These are phyloP conservation scores for Camellia oleifera DNA, from an alignment of 179 eudicot species.

Conservation along the genomic window DNA sequence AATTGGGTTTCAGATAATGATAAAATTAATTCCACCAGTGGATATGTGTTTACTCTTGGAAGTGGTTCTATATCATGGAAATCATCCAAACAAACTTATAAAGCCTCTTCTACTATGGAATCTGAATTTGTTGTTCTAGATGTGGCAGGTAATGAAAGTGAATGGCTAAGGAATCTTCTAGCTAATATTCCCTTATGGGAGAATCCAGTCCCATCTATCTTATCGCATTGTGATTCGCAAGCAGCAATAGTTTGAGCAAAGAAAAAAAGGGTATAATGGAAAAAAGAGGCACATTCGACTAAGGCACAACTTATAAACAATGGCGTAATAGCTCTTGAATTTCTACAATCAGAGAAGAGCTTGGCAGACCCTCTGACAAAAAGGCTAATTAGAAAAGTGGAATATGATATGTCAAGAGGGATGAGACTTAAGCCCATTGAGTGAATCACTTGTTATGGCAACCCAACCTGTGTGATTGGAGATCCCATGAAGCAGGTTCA, in stretches of 20 bases:
- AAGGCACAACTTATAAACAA: neutral
- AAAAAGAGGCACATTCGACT: neutral
- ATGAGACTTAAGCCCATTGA: neutral
- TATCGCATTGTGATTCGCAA: neutral
- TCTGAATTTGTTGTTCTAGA: neutral
- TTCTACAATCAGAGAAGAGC: neutral
- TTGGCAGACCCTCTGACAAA: neutral
- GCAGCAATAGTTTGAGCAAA: neutral
- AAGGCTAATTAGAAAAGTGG: neutral
- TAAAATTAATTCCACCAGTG: neutral
- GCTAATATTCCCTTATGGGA: neutral
- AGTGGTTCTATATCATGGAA: neutral
- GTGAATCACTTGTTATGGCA: neutral
- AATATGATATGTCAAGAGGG: neutral
- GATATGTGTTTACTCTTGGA: neutral
- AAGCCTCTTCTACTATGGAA: neutral
- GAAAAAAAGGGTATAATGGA: neutral
- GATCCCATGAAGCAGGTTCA: constrained; percentile 2
- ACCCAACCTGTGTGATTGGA: neutral
- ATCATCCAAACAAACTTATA: constrained; percentile 1
- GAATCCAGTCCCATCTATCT: neutral
- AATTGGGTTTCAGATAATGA: neutral
- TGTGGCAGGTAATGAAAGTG: neutral
- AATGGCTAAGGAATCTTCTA: neutral
- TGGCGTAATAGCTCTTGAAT: neutral